A percentile compares a stretch with the other conserved stretches of the same genome.
Conservation (phyloP, 345 rosid species). For the Salix caprea region DNA sequence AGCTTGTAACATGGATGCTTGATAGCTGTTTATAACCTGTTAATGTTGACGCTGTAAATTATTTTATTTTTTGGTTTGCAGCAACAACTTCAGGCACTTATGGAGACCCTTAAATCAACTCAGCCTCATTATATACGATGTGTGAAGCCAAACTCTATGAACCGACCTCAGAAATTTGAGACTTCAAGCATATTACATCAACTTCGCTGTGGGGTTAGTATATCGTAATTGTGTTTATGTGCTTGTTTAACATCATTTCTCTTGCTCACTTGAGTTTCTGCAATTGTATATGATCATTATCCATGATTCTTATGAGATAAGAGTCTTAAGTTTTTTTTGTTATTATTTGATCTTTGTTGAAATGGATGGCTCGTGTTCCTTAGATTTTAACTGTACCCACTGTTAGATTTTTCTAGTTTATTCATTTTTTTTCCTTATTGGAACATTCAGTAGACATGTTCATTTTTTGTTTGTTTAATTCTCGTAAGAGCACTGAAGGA, state of each 20-base stretch:
- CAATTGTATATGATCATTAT: neutral
- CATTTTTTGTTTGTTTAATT: too few species aligned
- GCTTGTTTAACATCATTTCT: conserved; percentile 1
- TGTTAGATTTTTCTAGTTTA: neutral
- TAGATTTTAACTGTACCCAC: neutral
- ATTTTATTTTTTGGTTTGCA: conserved; percentile 23
- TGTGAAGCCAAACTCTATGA: conserved; percentile 93
- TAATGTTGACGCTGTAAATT: conserved; percentile 15
- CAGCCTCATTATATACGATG: conserved; percentile 98
- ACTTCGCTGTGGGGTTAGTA: conserved; percentile 93
- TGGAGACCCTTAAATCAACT: conserved; percentile 90
- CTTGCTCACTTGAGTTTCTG: neutral
- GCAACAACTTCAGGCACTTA: conserved; percentile 99
- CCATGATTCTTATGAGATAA: neutral
- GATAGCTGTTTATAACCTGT: conserved; percentile 1
- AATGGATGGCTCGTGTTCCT: neutral
- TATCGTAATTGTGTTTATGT: neutral
- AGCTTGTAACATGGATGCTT: neutral
- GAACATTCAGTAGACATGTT: too few species aligned
- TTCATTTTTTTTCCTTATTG: too few species aligned
- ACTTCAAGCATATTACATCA: conserved; percentile 81
- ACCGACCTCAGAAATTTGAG: conserved; percentile 86
- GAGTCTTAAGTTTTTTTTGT: neutral
- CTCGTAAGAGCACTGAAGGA: too few species aligned
- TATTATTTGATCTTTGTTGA: neutral